Percentiles rank a stretch among this genome's conserved stretches.
These are phyloP conservation scores for Yarrowia galli DNA, from an alignment of 1,139 yeast species.

Conservation along the genomic window DNA sequence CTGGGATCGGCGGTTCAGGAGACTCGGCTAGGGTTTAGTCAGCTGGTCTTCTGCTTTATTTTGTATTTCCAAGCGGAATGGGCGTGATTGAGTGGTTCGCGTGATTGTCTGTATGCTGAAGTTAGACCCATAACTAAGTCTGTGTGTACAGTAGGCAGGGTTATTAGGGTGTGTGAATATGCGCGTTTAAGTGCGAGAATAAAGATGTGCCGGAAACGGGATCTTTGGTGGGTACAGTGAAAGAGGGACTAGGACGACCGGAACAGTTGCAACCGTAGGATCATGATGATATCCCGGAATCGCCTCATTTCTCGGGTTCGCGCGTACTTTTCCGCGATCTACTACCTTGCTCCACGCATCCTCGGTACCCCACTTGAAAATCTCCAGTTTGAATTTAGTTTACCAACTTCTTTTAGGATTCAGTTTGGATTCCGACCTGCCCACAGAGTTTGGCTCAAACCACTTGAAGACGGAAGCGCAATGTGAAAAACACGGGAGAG, in stretches of 20 bases:
- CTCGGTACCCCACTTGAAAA: slow-evolving; percentile 8
- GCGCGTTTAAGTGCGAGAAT: slow-evolving; percentile 23
- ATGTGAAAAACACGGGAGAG: neutral
- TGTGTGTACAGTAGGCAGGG: slow-evolving; percentile 8
- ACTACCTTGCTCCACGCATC: neutral
- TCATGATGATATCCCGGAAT: neutral
- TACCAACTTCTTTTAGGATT: neutral
- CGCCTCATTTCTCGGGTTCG: too few relatives aligned
- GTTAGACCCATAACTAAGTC: slow-evolving; percentile 3
- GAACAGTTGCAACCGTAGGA: neutral
- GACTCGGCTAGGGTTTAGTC: slow-evolving; percentile 13
- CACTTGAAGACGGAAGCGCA: neutral
- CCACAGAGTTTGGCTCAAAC: slow-evolving; percentile 13
- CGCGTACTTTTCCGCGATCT: neutral
- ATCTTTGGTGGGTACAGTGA: neutral
- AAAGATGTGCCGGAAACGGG: neutral
- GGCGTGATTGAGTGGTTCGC: slow-evolving; percentile 2
- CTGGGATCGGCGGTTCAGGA: slow-evolving; percentile 1
- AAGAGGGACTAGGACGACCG: too few relatives aligned
- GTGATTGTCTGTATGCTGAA: slow-evolving; percentile 9
- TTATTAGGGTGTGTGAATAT: slow-evolving; percentile 14
- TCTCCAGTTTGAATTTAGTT: neutral
- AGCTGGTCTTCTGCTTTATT: neutral
- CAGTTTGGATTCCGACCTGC: neutral
- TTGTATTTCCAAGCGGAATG: neutral